Base-by-base conservation (phyloP, 2,329 filamentous ascomycete species). In the Pleoardoris graminearum region DNA sequence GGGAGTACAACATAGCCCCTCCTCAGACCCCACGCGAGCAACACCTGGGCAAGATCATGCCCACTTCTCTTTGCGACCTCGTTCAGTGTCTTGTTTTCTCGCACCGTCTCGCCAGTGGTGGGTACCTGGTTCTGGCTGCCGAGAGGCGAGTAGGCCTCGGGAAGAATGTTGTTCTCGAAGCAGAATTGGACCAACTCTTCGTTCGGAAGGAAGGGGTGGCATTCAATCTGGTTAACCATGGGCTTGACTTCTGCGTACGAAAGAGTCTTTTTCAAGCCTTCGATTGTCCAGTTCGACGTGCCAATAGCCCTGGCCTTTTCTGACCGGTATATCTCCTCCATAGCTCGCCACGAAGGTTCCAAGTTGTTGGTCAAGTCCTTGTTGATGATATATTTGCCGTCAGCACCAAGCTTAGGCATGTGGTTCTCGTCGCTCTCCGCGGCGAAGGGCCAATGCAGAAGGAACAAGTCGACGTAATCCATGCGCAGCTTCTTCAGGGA, bases 1-100 rank as follows among this genome's bases (percentile, higher is more conserved):
- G 74, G 74, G 48, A 76, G 61, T 3, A 75, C 68, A 11, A 65
- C 70, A 49, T 70, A 74, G n/a, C 72, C 87, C 75, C 90, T 90
- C 76, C 94, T 87, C 72, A 96, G 73, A 58, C 88, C 89, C 83
- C 91, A 96, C 50, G 91, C 82, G 45, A 96, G 76, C 68, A 96
- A 72, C n/a, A 96, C 78, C 78, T 96, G 91, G 1, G 89, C 88
- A 54, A 89, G 85, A 8, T 85, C 84, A 77, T 89, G 90, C 57
- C 80, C 81, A 69, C 94, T 85, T 76, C 90, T 91, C 66, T 87
- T 77, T 1, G 87, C 85, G 47, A 95, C 75, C 19, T 79, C 80
- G 61, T 84, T 83, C 47, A 94, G 77, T 17, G 81, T 82, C 52
- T 82, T 76, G 59, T 95, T 88, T 37, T 86, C 87, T 41, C 84